Percentiles rank a stretch among this genome's conserved stretches.
Evolutionary conservation across 2,329 filamentous ascomycete species (phyloP).

Genomic region (Trichoderma sp.): DNA sequence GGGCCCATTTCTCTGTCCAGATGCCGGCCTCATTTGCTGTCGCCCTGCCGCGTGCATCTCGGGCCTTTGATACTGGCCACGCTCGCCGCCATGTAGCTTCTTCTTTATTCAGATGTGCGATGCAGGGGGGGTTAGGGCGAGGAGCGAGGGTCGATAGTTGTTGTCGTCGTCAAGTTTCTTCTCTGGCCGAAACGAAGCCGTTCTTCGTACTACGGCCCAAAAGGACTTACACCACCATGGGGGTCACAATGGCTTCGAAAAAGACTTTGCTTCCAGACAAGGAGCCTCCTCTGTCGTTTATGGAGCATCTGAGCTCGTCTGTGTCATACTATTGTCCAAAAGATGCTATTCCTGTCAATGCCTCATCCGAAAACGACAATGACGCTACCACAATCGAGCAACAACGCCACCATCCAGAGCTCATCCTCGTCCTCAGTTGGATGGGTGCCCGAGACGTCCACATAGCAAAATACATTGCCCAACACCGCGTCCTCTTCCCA

Average conservation of each 20-base stretch:
- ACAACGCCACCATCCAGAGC: slow-evolving; percentile 43
- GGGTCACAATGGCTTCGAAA: slow-evolving; percentile 39
- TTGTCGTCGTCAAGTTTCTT: neutral
- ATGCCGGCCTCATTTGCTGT: neutral
- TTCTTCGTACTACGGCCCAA: neutral
- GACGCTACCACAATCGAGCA: neutral
- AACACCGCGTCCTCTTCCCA: slow-evolving; percentile 52
- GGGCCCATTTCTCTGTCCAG: neutral
- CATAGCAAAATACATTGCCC: slow-evolving; percentile 55
- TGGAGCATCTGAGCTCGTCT: slow-evolving; percentile 45
- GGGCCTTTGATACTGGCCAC: neutral
- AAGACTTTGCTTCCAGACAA: slow-evolving; percentile 9
- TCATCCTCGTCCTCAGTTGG: slow-evolving; percentile 56
- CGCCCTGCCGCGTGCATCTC: slow-evolving; percentile 5
- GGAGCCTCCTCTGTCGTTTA: slow-evolving; percentile 39
- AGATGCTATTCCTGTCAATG: neutral
- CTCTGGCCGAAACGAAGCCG: neutral
- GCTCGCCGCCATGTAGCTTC: slow-evolving; percentile 17
- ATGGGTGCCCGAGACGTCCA: slow-evolving; percentile 55
- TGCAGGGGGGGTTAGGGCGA: neutral
- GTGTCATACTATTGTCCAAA: slow-evolving; percentile 44
- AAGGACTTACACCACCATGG: neutral
- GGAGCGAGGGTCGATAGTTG: no score
- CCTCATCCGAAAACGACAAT: neutral
- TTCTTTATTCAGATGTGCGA: neutral